Evolutionary conservation across 805 yeast genomes (phyloP).

Genomic region (Jamesozyma jinghongensis): DNA sequence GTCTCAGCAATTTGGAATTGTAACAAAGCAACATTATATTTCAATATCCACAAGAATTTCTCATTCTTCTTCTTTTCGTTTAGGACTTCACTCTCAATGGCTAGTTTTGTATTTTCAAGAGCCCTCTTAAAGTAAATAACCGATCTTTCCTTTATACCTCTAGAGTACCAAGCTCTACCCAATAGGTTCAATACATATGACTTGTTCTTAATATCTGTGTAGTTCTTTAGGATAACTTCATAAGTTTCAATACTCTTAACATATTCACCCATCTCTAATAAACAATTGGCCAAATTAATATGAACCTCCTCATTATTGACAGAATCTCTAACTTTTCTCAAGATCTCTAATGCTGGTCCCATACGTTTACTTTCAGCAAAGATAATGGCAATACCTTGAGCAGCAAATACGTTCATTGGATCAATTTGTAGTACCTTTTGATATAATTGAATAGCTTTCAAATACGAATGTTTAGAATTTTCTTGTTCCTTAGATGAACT

Average conservation of each 20-base stretch:
- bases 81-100: slow-evolving; percentile 33
- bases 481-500: slow-evolving; percentile 35
- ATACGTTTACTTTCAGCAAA: slow-evolving; percentile 77
- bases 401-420: slow-evolving; percentile 84
- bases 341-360: slow-evolving; percentile 71
- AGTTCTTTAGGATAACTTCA: slow-evolving; percentile 65
- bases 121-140: slow-evolving; percentile 52
- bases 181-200: slow-evolving; percentile 59
- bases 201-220: slow-evolving; percentile 45
- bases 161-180: slow-evolving; percentile 81
- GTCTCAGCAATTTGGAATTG: slow-evolving; percentile 83
- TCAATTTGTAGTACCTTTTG: slow-evolving; percentile 83
- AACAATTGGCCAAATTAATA: slow-evolving; percentile 81
- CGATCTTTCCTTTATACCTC: slow-evolving; percentile 64
- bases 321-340: slow-evolving; percentile 84
- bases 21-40: slow-evolving; percentile 75
- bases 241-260: slow-evolving; percentile 83
- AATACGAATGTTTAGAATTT: slow-evolving; percentile 59
- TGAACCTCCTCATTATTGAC: slow-evolving; percentile 74
- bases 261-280: slow-evolving; percentile 71
- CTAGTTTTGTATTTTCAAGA: slow-evolving; percentile 51
- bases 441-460: slow-evolving; percentile 85
- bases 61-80: slow-evolving; percentile 18
- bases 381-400: slow-evolving; percentile 92
- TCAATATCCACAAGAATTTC: slow-evolving; percentile 39